Conservation (phyloP, 140 eudicot genomes). For the Stevia rebaudiana region DNA sequence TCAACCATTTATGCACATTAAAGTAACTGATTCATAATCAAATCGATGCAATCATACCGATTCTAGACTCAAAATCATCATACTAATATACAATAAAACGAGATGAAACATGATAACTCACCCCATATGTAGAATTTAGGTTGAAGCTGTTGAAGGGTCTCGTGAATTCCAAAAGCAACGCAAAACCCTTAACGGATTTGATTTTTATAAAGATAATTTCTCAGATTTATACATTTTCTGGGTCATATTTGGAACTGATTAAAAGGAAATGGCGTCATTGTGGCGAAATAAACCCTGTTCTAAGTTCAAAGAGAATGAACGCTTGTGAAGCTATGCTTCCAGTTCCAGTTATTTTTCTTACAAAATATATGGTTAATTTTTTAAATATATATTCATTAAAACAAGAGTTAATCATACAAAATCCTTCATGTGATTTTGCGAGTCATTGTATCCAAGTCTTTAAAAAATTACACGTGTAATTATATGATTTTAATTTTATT, state of each 20-base stretch:
- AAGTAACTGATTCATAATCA: not conserved
- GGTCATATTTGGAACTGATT: not conserved
- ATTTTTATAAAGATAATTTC: not conserved
- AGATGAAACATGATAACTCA: not conserved
- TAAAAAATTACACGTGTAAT: too few relatives aligned
- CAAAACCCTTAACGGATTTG: constrained; percentile 11
- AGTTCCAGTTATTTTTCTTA: too few relatives aligned
- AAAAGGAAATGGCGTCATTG: not conserved
- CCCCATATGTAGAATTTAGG: constrained; percentile 19
- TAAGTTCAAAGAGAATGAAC: not conserved
- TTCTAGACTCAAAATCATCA: not conserved
- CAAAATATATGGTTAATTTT: too few relatives aligned
- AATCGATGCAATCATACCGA: not conserved
- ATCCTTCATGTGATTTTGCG: too few relatives aligned
- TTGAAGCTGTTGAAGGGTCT: not conserved
- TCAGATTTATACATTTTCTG: not conserved
- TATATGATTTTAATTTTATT: too few relatives aligned
- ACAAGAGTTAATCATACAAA: too few relatives aligned
- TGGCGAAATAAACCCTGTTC: constrained; percentile 3
- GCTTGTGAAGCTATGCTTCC: too few relatives aligned
- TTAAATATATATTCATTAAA: too few relatives aligned
- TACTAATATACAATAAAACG: not conserved
- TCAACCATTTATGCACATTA: not conserved
- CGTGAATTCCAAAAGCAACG: not conserved
- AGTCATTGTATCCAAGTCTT: too few relatives aligned